These are phyloP conservation scores for Aspergillus sp. DNA, from an alignment of 2,329 filamentous ascomycete genomes.

Conservation along the genomic window DNA sequence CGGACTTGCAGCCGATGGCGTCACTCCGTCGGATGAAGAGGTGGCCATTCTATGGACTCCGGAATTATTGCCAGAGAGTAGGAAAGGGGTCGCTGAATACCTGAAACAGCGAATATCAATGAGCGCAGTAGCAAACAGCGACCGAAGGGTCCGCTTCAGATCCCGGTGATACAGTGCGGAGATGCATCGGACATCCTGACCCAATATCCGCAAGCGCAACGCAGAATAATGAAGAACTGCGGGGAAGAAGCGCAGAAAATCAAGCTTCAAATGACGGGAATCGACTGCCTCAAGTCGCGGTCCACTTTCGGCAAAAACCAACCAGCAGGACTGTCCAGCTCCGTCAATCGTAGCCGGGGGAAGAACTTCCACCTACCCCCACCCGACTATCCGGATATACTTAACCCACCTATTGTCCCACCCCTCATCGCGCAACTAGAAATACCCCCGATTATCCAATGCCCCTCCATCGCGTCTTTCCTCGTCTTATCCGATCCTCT, in stretches of 20 bases:
- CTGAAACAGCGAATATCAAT: background rate
- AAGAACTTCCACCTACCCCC: background rate
- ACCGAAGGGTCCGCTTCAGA: background rate
- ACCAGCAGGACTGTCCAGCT: background rate
- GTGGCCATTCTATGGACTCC: background rate
- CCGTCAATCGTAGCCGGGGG: background rate
- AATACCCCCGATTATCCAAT: background rate
- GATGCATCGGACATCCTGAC: background rate
- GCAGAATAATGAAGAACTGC: background rate
- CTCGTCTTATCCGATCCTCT: constrained; percentile 2
- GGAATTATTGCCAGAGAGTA: background rate
- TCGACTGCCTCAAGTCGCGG: background rate
- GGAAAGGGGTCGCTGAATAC: too few species aligned
- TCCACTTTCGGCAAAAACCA: background rate
- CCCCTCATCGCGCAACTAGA: background rate
- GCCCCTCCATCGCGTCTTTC: constrained; percentile 7
- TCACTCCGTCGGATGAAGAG: constrained; percentile 12
- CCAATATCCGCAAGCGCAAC: background rate
- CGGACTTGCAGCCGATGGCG: constrained; percentile 13
- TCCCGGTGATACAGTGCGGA: background rate
- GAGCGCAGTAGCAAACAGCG: background rate
- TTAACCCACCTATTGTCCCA: background rate
- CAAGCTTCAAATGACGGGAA: background rate
- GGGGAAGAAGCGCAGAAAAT: background rate
- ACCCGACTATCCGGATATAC: background rate